phyloP scores from a whole-genome alignment of 352 stramenopile genomes.

The Phytopythium boreale region DNA sequence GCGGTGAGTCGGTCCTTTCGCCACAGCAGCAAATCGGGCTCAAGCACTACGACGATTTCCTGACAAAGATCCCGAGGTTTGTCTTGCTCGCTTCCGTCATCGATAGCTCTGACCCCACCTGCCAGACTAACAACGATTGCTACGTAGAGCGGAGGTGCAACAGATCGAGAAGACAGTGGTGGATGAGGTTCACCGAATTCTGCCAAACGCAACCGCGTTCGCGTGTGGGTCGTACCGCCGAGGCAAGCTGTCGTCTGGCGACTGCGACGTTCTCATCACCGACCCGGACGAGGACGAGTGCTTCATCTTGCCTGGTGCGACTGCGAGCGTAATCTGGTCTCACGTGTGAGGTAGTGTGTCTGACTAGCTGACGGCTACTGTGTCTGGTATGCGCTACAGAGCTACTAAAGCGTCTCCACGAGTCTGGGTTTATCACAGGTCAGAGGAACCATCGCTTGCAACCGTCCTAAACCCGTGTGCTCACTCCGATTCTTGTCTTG shows the following conservation, averaged over 20 bases:
- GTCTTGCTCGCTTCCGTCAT: background rate
- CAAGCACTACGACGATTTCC: slow-evolving; percentile 78
- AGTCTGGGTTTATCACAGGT: slow-evolving; percentile 64
- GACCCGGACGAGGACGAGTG: slow-evolving; percentile 67
- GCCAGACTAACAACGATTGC: background rate
- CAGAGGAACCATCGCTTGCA: background rate
- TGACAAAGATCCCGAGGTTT: slow-evolving; percentile 72
- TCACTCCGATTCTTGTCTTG: background rate
- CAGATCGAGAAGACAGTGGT: slow-evolving; percentile 76
- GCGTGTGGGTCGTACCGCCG: slow-evolving; percentile 80
- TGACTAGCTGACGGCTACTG: background rate
- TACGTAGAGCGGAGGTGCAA: slow-evolving; percentile 53
- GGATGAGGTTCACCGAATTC: slow-evolving; percentile 58
- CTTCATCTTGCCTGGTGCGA: slow-evolving; percentile 50
- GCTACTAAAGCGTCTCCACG: slow-evolving; percentile 61
- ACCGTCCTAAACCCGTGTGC: background rate
- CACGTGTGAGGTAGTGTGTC: background rate
- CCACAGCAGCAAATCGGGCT: slow-evolving; percentile 76
- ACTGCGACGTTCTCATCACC: slow-evolving; percentile 82
- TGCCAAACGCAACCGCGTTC: slow-evolving; percentile 58
- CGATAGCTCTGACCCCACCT: background rate
- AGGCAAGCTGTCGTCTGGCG: slow-evolving; percentile 61
- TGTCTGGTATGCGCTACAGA: slow-evolving; percentile 11
- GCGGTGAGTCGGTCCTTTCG: slow-evolving; percentile 37
- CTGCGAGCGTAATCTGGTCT: background rate